Evolutionary conservation across 306 rosid genomes (phyloP).

Genomic region (Hippophae gyantsensis): DNA sequence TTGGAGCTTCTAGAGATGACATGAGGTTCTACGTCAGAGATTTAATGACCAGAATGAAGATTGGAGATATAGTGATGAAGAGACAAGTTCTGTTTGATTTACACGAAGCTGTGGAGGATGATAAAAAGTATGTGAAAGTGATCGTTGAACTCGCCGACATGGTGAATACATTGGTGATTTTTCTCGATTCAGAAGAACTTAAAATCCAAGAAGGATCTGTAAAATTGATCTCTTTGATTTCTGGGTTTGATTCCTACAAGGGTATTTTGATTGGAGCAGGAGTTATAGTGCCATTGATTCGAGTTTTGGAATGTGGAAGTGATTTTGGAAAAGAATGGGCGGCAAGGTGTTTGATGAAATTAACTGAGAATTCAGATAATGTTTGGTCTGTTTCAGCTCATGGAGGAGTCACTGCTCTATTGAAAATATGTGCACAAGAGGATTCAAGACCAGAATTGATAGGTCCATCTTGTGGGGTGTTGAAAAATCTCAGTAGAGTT

Average conservation of each 20-base stretch:
- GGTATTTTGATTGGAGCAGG: constrained; percentile 47
- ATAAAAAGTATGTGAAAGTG: constrained; percentile 61
- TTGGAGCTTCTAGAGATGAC: constrained; percentile 71
- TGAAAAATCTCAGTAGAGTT: constrained; percentile 57
- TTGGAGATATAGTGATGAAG: constrained; percentile 65
- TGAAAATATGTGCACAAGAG: constrained; percentile 42
- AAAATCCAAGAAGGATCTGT: constrained; percentile 54
- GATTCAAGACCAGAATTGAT: constrained; percentile 43
- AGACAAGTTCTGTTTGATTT: constrained; percentile 46
- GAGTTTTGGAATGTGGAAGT: constrained; percentile 64
- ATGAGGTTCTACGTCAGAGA: constrained; percentile 76
- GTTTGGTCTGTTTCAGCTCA: constrained; percentile 91
- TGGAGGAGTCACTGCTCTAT: constrained; percentile 70
- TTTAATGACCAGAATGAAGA: constrained; percentile 61
- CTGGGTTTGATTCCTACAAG: constrained; percentile 46
- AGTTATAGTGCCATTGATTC: constrained; percentile 50
- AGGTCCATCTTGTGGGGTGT: constrained; percentile 58
- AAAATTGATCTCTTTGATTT: constrained; percentile 40
- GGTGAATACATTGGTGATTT: constrained; percentile 36
- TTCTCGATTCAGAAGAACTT: constrained; percentile 47
- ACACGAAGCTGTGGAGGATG: constrained; percentile 39
- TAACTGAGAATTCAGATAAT: constrained; percentile 75
- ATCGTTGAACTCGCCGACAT: constrained; percentile 44
- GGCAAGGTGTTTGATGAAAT: constrained; percentile 44
- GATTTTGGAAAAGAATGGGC: constrained; percentile 41